Evolutionary conservation across 164 flowering plant species (phyloP), one percentile per base, ranked within the genome.

Genomic region (Sedum album): DNA sequence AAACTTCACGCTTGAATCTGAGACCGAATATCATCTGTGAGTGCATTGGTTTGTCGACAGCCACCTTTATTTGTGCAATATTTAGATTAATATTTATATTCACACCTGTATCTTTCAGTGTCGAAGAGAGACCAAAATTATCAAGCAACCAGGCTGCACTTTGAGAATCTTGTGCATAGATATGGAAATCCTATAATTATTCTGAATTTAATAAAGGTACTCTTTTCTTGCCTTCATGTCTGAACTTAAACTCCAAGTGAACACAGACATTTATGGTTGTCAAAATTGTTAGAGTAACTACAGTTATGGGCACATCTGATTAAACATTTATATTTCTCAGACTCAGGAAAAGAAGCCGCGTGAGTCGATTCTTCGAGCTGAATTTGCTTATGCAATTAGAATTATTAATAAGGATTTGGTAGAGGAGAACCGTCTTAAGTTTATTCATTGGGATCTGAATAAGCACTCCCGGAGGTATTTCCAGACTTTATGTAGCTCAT

Each of bases 361-460:
- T 41, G 99, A 95, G 67, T 90, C 99, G 14, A 86, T 90, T 73
- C 95, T 95, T 42, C 96, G 96, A 62, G 78, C 82, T 28, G 99
- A 90, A 78, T 95, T 92, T 83, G 96, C 88, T 61, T 81, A 80
- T 82, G 98, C 99, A 11, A 93, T 95, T 79, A 90, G 82, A 66
- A 69, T 74, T 36, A 88, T 95, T 69, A 95, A 95, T 76, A 89
- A 82, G 75, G 91, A 85, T 73, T 78, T 90, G 51, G 70, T 84
- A 0, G 91, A 79, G 73, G 96, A 88, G 72, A 81, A 82, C 63
- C 93, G 86, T 69, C 77, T 95, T 41, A 92, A 76, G 73, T 95
- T 92, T 67, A 88, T 91, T 71, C 97, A 93, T 75, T 93, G 96
- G 97, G 99, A 95, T 84, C 85, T 95, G 8, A 81, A 83, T 79